A percentile compares a stretch with the other conserved stretches of the same genome.
phyloP scores from a whole-genome alignment of 2,329 filamentous ascomycete genomes.

The Aspergillus quadrilineatus region DNA sequence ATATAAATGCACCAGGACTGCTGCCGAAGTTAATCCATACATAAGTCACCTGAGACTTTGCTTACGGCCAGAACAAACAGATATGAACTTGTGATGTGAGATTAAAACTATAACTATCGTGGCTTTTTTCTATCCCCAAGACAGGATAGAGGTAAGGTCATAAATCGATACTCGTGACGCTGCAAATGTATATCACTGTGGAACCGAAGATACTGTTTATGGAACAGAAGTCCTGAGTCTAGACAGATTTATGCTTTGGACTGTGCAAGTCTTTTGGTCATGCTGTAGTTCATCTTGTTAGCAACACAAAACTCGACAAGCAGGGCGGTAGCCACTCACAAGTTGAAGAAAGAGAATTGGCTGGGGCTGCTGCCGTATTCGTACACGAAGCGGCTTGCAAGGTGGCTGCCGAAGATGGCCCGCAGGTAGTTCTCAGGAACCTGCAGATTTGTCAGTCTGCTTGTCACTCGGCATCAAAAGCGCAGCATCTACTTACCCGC shows the following conservation, averaged over 20 bases:
- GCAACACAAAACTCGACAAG: conserved; percentile 1
- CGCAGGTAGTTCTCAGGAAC: conserved; percentile 89
- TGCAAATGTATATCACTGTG: conserved; percentile 16
- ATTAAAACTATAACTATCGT: conserved; percentile 11
- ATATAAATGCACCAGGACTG: too few species aligned
- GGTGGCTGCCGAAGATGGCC: conserved; percentile 92
- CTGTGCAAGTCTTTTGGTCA: conserved; percentile 39
- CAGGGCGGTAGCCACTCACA: conserved; percentile 60
- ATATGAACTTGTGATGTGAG: conserved; percentile 1
- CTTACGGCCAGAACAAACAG: too few species aligned
- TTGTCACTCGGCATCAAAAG: neutral
- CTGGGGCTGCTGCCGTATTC: conserved; percentile 88
- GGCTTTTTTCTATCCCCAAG: conserved; percentile 17
- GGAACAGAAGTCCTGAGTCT: conserved; percentile 13
- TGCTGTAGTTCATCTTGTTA: conserved; percentile 26
- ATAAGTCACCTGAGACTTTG: too few species aligned
- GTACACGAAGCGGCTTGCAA: conserved; percentile 95
- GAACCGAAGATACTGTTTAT: conserved; percentile 19
- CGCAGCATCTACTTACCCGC: conserved; percentile 57
- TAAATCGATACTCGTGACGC: conserved; percentile 20
- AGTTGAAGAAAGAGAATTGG: conserved; percentile 98
- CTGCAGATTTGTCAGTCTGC: conserved; percentile 40
- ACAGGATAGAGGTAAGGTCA: conserved; percentile 6
- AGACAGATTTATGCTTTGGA: conserved; percentile 27
- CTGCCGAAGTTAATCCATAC: too few species aligned